A percentile compares a stretch with the other conserved stretches of the same genome.
Conservation (phyloP, 2,329 filamentous ascomycete species). For the Phyllosticta capitalensis region DNA sequence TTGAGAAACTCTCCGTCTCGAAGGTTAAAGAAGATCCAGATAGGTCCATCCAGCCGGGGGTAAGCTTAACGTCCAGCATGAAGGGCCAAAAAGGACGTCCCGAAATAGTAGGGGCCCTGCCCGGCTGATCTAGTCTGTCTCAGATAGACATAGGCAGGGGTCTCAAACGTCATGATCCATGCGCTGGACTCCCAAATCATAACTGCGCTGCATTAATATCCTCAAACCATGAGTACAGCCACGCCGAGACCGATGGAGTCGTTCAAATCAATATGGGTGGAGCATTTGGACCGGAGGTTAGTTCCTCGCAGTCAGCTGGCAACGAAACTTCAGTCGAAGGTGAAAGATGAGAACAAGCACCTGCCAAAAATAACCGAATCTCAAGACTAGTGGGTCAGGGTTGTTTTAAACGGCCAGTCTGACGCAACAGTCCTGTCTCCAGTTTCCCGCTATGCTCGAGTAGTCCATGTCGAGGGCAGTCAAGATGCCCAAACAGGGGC, state of each 20-base stretch:
- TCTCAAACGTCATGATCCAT: not conserved
- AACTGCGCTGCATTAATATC: not conserved
- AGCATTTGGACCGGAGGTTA: not conserved
- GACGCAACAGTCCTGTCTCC: not conserved
- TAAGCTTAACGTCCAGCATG: not conserved
- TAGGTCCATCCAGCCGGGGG: not conserved
- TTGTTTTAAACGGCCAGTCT: not conserved
- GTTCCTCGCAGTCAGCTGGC: not conserved
- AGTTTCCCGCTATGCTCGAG: not conserved
- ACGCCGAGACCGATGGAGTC: not conserved
- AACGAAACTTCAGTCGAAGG: not conserved
- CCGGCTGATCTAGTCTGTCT: not conserved
- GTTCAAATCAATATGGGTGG: not conserved
- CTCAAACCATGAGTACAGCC: not conserved
- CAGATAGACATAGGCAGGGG: not conserved
- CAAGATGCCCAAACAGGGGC: not conserved
- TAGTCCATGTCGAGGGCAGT: not conserved
- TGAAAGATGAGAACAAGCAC: not conserved
- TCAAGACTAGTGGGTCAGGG: not conserved
- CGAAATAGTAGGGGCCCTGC: not conserved
- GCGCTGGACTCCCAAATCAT: not conserved
- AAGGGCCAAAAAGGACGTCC: not conserved
- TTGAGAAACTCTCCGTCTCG: not conserved
- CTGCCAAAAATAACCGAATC: not conserved
- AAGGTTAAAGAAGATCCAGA: not conserved